Base-by-base conservation (phyloP, 177 flowering plant species). In the Vitis hybrid region DNA sequence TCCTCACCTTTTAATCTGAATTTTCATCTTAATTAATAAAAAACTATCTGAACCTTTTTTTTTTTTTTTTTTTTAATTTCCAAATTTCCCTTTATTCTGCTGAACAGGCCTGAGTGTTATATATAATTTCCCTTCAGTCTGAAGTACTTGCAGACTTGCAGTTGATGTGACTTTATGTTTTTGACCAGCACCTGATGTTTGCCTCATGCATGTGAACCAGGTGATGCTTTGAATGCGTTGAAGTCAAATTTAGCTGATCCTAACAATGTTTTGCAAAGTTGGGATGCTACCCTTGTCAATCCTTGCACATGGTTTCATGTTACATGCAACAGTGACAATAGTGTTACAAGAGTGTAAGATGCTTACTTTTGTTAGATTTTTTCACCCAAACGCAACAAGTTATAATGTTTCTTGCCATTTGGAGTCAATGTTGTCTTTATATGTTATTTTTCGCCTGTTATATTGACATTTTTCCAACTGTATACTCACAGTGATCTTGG, bases 281-380 rank as follows among this genome's bases (percentile, higher is more conserved):
- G 87, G 87, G 87, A 84, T 69, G 65, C 87, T 17, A 82, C 87
- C 56, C 85, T 84, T 24, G 85, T 80, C 51, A 80, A 82, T 70
- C 87, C 87, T 24, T 84, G 87, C 72, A 84, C 87, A 27, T 83
- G 86, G 86, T 77, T 75, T 69, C 86, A 83, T 60, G 83, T 84
- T 7, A 79, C 83, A 21, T 84, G 85, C 77, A 77, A 80, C 64
- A 66, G 54, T 51, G 83, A 82, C 6, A 80, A 80, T 60, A 80
- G 82, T 56, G 87, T 84, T 13, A 80, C 80, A 9, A 70, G 87
- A 72, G 82, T 84, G 87, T 84, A 82, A 73, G 84, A 40, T 61
- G 48, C 5, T 72, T 52, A 10, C 1, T 57, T 6, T 46, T 2
- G 3, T 32, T 48, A 48, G 17, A 51, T 17, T 50, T 13, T 4